These are phyloP conservation scores for Triticum aestivum DNA, from an alignment of 176 grass and related monocot genomes.

Conservation along the genomic window DNA sequence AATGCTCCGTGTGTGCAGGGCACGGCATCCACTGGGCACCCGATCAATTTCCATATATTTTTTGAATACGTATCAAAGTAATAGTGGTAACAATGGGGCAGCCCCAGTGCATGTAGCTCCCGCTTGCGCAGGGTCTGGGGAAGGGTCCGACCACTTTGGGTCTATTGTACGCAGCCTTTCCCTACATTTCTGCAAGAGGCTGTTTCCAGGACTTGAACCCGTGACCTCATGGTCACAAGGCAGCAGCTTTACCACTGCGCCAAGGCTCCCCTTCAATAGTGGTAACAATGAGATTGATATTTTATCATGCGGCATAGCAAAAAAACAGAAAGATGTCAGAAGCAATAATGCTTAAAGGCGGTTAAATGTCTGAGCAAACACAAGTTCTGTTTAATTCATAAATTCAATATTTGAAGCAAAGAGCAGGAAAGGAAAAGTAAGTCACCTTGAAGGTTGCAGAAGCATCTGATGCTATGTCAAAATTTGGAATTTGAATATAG, in stretches of 20 bases:
- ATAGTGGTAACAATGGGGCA: background rate
- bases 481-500: slow-evolving; percentile 98
- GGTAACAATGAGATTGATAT: background rate
- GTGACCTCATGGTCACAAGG: too few relatives aligned
- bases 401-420: slow-evolving; percentile 18
- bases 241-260: too few relatives aligned
- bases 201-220: too few relatives aligned
- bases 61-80: background rate
- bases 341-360: background rate
- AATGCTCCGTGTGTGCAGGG: background rate
- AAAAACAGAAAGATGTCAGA: background rate
- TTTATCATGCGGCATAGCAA: background rate
- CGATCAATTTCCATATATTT: background rate
- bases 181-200: too few relatives aligned
- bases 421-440: background rate
- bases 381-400: background rate
- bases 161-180: too few relatives aligned
- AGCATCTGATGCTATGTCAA: slow-evolving; percentile 99
- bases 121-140: too few relatives aligned
- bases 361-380: slow-evolving; percentile 7
- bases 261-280: too few relatives aligned
- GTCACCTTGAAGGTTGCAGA: slow-evolving; percentile 90
- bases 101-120: too few relatives aligned
- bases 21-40: background rate
- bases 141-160: too few relatives aligned